A percentile compares a stretch with the other conserved stretches of the same genome.
Evolutionary conservation across 129 eudicot genomes (phyloP).

Genomic region (Kitagawia praeruptora): DNA sequence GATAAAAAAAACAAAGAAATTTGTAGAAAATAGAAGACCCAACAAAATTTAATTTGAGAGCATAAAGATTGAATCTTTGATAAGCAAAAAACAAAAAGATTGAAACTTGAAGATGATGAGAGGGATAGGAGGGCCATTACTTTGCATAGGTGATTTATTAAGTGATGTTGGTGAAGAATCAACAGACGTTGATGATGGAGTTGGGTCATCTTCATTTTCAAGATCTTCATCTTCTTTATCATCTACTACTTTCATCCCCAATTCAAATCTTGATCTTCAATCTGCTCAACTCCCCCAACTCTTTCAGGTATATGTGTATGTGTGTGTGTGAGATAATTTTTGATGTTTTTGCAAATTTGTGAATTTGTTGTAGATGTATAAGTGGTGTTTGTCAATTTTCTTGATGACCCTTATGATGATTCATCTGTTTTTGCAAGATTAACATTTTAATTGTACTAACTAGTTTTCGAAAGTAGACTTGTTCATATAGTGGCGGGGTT

Average conservation of each 20-base stretch:
- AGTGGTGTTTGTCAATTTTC: not conserved
- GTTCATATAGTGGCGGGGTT: not conserved
- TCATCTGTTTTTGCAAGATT: not conserved
- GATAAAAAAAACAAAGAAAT: too few relatives aligned
- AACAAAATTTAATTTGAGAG: too few relatives aligned
- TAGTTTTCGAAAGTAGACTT: not conserved
- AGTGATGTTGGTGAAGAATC: constrained; percentile 64
- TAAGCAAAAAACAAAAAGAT: not conserved
- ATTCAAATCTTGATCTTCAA: constrained; percentile 26
- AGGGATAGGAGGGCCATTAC: constrained; percentile 81
- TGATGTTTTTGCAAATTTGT: not conserved
- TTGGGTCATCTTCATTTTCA: not conserved
- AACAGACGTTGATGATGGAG: constrained; percentile 18
- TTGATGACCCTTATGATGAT: not conserved
- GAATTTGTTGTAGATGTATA: not conserved
- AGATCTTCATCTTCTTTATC: constrained; percentile 7
- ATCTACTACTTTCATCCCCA: constrained; percentile 4
- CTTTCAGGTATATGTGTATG: constrained; percentile 45
- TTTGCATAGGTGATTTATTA: constrained; percentile 84
- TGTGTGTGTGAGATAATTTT: not conserved
- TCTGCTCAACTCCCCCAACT: constrained; percentile 48
- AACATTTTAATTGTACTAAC: not conserved
- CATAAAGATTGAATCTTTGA: not conserved
- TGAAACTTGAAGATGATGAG: constrained; percentile 32
- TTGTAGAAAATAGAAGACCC: too few relatives aligned